Conservation (phyloP, 2,329 filamentous ascomycete genomes). For the Rhinocladiella mackenziei region DNA sequence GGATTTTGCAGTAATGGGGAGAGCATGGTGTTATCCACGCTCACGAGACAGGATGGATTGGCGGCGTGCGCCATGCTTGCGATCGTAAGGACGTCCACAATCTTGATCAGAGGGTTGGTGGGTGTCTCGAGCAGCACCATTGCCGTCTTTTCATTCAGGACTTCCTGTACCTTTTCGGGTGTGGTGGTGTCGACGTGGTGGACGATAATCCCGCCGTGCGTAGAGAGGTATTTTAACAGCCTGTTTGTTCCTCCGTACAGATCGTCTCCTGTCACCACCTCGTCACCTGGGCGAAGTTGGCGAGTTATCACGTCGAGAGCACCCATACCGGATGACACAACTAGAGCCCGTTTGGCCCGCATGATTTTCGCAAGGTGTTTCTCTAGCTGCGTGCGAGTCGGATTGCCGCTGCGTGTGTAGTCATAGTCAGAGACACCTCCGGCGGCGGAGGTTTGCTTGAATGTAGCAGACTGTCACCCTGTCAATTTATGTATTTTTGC, state of each 20-base stretch:
- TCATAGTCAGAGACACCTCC: slow-evolving; percentile 87
- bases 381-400: slow-evolving; percentile 91
- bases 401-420: slow-evolving; percentile 96
- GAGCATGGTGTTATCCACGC: slow-evolving; percentile 98
- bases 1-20: slow-evolving; percentile 92
- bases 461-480: slow-evolving; percentile 72
- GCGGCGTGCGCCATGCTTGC: slow-evolving; percentile 69
- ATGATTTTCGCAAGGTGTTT: slow-evolving; percentile 98
- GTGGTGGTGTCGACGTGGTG: slow-evolving; percentile 94
- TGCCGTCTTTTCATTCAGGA: slow-evolving; percentile 74
- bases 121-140: slow-evolving; percentile 97
- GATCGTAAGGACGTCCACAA: slow-evolving; percentile 84
- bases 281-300: slow-evolving; percentile 83
- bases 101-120: slow-evolving; percentile 97
- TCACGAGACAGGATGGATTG: slow-evolving; percentile 75
- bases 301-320: slow-evolving; percentile 94
- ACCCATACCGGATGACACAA: slow-evolving; percentile 95
- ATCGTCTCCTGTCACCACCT: slow-evolving; percentile 95
- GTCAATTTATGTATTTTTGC: background rate
- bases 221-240: slow-evolving; percentile 83
- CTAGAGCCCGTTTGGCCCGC: slow-evolving; percentile 85
- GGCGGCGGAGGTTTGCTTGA: slow-evolving; percentile 73
- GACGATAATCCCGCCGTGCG: slow-evolving; percentile 85
- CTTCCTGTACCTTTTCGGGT: slow-evolving; percentile 63
- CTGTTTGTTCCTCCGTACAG: slow-evolving; percentile 94